Conservation (phyloP, 352 stramenopile genomes). For the Phytopythium oedochilum region DNA sequence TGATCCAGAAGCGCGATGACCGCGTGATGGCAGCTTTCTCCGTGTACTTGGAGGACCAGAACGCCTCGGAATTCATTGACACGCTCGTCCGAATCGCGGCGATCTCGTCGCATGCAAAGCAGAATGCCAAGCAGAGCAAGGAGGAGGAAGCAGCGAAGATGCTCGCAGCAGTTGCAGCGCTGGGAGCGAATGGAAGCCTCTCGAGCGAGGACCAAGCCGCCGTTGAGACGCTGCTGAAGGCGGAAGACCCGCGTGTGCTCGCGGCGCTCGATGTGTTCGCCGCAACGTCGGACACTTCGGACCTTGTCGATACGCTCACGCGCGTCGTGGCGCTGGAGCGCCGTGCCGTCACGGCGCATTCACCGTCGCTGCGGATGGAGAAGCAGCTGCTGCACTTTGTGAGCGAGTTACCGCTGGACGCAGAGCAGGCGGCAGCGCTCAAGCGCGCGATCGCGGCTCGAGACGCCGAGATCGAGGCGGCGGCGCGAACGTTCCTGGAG, state of each 20-base stretch:
- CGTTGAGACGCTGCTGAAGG: constrained; percentile 23
- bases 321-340: constrained; percentile 24
- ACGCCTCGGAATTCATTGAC: constrained; percentile 61
- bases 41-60: constrained; percentile 57
- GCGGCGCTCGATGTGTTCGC: constrained; percentile 55
- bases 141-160: constrained; percentile 14
- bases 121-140: background rate
- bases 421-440: constrained; percentile 23
- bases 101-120: constrained; percentile 1
- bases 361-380: constrained; percentile 18
- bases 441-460: constrained; percentile 34
- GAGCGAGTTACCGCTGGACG: constrained; percentile 21
- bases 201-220: constrained; percentile 14
- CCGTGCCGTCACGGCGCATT: background rate
- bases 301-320: constrained; percentile 53
- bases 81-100: constrained; percentile 42
- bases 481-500: constrained; percentile 28
- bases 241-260: constrained; percentile 34
- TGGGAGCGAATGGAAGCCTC: constrained; percentile 23
- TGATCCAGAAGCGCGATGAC: constrained; percentile 49
- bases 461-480: constrained; percentile 37
- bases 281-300: constrained; percentile 35
- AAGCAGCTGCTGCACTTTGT: constrained; percentile 39
- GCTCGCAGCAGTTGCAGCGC: constrained; percentile 17
- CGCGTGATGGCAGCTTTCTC: constrained; percentile 64